Evolutionary conservation across 2,329 filamentous ascomycete genomes (phyloP).

Genomic region (Phaeomoniella chlamydospora): DNA sequence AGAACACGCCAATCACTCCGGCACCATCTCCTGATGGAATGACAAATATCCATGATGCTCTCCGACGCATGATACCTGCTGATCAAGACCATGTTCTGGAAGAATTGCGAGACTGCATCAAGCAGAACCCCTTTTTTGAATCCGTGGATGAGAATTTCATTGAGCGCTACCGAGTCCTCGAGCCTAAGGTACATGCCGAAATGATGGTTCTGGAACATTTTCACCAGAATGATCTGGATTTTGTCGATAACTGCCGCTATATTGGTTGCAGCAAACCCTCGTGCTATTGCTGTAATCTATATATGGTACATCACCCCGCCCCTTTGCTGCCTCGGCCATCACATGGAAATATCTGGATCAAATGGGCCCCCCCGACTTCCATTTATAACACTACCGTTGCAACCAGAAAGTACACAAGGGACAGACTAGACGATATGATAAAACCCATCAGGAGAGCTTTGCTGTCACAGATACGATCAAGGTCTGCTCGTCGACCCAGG

Average conservation of each 20-base stretch:
- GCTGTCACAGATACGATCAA: slow-evolving; percentile 11
- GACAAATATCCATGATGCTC: slow-evolving; percentile 11
- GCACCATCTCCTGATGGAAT: slow-evolving; percentile 9
- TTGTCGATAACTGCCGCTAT: slow-evolving; percentile 26
- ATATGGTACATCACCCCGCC: slow-evolving; percentile 15
- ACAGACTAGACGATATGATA: slow-evolving; percentile 15
- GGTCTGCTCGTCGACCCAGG: slow-evolving; percentile 8
- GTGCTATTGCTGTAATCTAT: slow-evolving; percentile 31
- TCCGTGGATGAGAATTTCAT: slow-evolving; percentile 7
- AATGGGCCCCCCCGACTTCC: slow-evolving; percentile 14
- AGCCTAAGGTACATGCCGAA: slow-evolving; percentile 28
- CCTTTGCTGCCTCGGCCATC: slow-evolving; percentile 12
- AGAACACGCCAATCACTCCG: slow-evolving; percentile 4
- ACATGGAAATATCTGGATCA: slow-evolving; percentile 15
- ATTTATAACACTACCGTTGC: slow-evolving; percentile 3
- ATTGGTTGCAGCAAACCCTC: slow-evolving; percentile 38
- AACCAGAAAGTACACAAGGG: slow-evolving; percentile 7
- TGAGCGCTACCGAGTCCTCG: slow-evolving; percentile 12
- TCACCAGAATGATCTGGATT: slow-evolving; percentile 15
- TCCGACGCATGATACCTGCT: slow-evolving; percentile 14
- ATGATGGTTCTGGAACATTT: slow-evolving; percentile 35
- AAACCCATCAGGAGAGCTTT: slow-evolving; percentile 10
- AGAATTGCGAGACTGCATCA: neutral
- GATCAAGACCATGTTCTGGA: neutral
- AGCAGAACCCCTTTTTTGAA: neutral